Evolutionary conservation across 257 asterid genomes (phyloP), one percentile per base, ranked within the genome.

Genomic region (Fraxinus cuspidata): DNA sequence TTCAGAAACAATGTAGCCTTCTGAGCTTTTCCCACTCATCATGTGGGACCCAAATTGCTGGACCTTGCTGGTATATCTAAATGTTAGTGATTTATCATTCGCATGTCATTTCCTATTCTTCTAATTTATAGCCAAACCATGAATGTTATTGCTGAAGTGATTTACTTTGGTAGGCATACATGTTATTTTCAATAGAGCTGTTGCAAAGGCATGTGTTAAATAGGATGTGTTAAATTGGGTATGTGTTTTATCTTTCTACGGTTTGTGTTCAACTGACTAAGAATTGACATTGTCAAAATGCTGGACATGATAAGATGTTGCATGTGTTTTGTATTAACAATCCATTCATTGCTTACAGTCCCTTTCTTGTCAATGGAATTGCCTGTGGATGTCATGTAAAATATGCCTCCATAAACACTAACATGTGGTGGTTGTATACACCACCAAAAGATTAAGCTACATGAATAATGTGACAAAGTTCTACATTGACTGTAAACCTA

Each of bases 1-100:
- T 69, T 87, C 98, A 81, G 97, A 95, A 75, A 86, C 87, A 31
- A 90, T 95, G 97, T 94, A 86, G 86, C 98, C 99, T 83, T 95
- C 97, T 74, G 98, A 93, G 88, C 81, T 95, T 86, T 95, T 95
- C 71, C 98, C 99, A 21, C 91, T 95, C 83, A 91, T 95, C 84
- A 87, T 88, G 93, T 90, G 89, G 63, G 99, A 91, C 85, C 98
- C 98, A 72, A 93, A 91, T 86, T 97, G 94, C 53, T 95, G 99
- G 99, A 90, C 97, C 35, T 87, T 95, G 73, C 88, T 89, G 98
- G 98, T 95, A 87, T 67, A 81, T 82, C 75, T 81, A 64, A 79
- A 23, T 19, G 35, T 12, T 34, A 19, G 10, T 28, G 10, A 23
- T 58, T 74, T 44, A 44, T 10, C 51, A 44, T 18, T 38, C 2